phyloP scores from a whole-genome alignment of 345 rosid genomes.

The Erucastrum elatum region DNA sequence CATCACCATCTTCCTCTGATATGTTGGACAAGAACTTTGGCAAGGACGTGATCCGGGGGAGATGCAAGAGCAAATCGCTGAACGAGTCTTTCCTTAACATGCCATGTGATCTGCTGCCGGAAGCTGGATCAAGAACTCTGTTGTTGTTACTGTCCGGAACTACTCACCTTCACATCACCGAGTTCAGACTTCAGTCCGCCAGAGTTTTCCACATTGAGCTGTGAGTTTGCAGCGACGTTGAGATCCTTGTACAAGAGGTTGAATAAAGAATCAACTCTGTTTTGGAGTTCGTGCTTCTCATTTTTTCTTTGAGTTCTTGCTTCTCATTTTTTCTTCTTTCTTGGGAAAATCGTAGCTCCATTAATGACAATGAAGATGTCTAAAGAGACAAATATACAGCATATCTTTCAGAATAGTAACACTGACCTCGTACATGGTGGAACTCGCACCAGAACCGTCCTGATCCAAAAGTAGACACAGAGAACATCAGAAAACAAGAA shows the following conservation, averaged over 20 bases:
- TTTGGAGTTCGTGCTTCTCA: no score
- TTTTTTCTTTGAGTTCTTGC: no score
- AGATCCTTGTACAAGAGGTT: no score
- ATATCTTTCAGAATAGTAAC: background rate
- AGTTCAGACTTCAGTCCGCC: slow-evolving; percentile 29
- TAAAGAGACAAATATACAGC: slow-evolving; percentile 22
- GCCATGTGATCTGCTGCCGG: slow-evolving; percentile 55
- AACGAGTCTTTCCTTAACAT: slow-evolving; percentile 93
- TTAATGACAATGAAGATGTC: no score
- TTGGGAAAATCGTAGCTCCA: no score
- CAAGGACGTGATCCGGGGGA: slow-evolving; percentile 84
- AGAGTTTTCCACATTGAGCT: no score
- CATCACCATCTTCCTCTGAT: slow-evolving; percentile 73
- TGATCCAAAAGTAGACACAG: slow-evolving; percentile 23
- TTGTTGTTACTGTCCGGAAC: slow-evolving; percentile 32
- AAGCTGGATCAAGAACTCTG: slow-evolving; percentile 48
- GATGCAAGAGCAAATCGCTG: slow-evolving; percentile 78
- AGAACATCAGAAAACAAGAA: background rate
- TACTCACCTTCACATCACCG: slow-evolving; percentile 33
- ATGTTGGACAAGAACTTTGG: slow-evolving; percentile 93
- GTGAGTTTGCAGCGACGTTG: no score
- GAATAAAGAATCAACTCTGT: no score
- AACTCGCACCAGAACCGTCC: slow-evolving; percentile 52
- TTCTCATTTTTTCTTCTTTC: no score
- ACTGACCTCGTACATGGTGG: slow-evolving; percentile 52